Evolutionary conservation across 352 stramenopile genomes (phyloP), one percentile per base, ranked within the genome.

Genomic region (Phytophthora tubulina): DNA sequence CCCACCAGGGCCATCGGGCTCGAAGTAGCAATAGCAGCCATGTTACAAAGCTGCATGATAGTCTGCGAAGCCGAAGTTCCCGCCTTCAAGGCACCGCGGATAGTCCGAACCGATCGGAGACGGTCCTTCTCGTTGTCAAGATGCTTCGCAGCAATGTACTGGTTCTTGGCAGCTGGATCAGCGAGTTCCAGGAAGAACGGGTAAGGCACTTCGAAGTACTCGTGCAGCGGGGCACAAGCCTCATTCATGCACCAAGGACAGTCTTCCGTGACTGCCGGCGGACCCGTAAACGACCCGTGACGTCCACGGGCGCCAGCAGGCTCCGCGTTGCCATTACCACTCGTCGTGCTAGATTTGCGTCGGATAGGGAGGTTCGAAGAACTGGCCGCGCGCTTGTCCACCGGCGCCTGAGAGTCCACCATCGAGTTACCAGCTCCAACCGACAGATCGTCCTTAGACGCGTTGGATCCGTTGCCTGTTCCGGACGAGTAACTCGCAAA

Each of bases 21-120:
- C 41, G 82, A 79, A 1, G 86, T 89, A n/a, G 87, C 88, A 61
- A 94, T 95, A 32, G 86, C 82, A 52, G 86, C 86, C 84, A 96
- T 94, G 52, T 85, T 91, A 69, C 84, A 91, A 31, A 95, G 79
- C 65, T 95, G 85, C 52, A 92, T 73, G 42, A 80, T 84, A 38
- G 84, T 82, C 71, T 89, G 84, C 41, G 79, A 69, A 15, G 74
- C 73, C 10, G 66, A 71, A 0, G 80, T 65, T 3, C 72, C 67
- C 0, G 76, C 72, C 57, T 84, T 80, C 7, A 95, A 38, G 14
- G 82, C 80, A 21, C 81, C 71, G 31, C 72, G 59, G 17, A 95
- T 72, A 3, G 75, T 64, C 7, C 81, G 81, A 17, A 94, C 88
- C 2, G 85, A 92, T 3, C 72, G 73, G 33, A 95, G 70, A 2